phyloP scores from a whole-genome alignment of 257 asterid species.

The Ballota nigra region DNA sequence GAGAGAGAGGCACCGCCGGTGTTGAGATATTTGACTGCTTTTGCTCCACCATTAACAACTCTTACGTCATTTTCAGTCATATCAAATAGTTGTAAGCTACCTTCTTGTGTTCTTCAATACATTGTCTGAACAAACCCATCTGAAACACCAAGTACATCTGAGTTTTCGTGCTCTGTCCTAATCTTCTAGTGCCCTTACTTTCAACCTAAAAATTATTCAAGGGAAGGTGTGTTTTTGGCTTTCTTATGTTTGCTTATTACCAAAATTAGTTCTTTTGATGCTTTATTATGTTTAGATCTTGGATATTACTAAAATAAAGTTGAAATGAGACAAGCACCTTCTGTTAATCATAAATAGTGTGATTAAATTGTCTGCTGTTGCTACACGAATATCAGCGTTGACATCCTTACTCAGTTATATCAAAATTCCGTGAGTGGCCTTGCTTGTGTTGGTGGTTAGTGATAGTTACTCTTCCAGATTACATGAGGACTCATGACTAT shows the following conservation, averaged over 20 bases:
- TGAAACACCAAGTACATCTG: neutral
- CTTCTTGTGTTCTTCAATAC: slow-evolving; percentile 8
- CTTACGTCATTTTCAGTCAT: neutral
- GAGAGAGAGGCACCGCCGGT: too few species aligned
- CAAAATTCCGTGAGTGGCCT: neutral
- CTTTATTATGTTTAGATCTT: neutral
- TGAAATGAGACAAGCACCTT: neutral
- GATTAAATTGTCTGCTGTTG: neutral
- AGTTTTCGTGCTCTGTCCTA: neutral
- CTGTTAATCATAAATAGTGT: neutral
- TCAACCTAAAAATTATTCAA: neutral
- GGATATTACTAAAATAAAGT: neutral
- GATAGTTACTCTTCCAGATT: neutral
- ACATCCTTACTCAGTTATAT: too few species aligned
- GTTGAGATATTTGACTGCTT: neutral
- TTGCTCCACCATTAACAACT: neutral
- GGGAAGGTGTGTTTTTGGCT: neutral
- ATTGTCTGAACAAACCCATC: neutral
- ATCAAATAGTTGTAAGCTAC: neutral
- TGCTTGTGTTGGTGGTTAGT: neutral
- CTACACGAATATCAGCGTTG: neutral
- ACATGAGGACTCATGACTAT: neutral
- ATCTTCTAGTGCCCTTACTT: neutral
- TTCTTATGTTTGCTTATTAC: neutral
- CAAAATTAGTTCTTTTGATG: neutral